Evolutionary conservation across 1,139 yeast species (phyloP).

Genomic region (Kodamaea anthophila): DNA sequence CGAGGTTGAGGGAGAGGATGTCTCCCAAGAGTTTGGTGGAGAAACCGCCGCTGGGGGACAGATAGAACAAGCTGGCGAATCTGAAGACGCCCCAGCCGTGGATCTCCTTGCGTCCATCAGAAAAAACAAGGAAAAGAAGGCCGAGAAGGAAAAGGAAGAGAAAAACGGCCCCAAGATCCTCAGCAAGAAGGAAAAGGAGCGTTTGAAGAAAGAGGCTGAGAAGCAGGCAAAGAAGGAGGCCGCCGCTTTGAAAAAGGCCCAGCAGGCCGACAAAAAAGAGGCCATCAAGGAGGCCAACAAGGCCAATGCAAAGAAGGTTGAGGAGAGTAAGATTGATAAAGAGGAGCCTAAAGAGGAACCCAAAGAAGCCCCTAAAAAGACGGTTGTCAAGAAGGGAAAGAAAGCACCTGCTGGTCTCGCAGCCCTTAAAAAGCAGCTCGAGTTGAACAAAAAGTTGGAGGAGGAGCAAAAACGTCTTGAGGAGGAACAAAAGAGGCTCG

Average conservation of each 20-base stretch:
- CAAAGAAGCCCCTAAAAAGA: conserved; percentile 18
- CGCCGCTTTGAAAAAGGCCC: conserved; percentile 76
- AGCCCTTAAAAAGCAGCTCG: conserved; percentile 78
- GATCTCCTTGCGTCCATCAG: conserved; percentile 83
- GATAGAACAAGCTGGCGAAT: conserved; percentile 14
- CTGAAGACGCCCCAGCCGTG: conserved; percentile 26
- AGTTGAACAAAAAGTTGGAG: conserved; percentile 76
- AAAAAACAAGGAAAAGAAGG: conserved; percentile 68
- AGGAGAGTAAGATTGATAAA: conserved; percentile 23
- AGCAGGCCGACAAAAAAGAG: conserved; percentile 54
- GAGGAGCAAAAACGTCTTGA: conserved; percentile 60
- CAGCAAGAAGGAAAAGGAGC: conserved; percentile 95
- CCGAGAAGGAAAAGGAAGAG: conserved; percentile 45
- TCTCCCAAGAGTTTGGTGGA: conserved; percentile 50
- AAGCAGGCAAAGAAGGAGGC: conserved; percentile 89
- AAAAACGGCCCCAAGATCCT: conserved; percentile 66
- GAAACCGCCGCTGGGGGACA: conserved; percentile 14
- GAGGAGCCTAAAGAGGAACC: conserved; percentile 20
- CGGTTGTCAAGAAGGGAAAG: conserved; percentile 50
- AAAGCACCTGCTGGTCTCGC: conserved; percentile 77
- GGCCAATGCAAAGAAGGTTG: conserved; percentile 47
- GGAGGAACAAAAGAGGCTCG: conserved; percentile 62
- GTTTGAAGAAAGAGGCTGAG: conserved; percentile 94
- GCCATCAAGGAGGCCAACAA: conserved; percentile 62
- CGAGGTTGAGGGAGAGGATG: conserved; percentile 62